These are phyloP conservation scores for Lepidium aucheri DNA, from an alignment of 345 rosid genomes.

Conservation along the genomic window DNA sequence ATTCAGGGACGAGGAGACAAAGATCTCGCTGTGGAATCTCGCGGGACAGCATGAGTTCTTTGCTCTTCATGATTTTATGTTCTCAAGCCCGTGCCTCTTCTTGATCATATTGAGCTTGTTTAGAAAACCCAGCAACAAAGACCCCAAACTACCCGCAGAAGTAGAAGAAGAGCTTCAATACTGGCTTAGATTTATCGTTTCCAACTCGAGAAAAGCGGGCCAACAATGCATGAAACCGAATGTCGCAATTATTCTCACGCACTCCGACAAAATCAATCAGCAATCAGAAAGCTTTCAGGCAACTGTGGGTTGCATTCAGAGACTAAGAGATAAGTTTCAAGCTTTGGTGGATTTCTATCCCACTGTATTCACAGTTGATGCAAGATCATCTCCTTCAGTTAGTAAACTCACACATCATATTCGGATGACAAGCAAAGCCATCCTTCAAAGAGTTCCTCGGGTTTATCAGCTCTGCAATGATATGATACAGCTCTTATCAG, in stretches of 20 bases:
- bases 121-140: constrained; percentile 73
- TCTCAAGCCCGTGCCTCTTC: constrained; percentile 80
- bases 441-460: constrained; percentile 77
- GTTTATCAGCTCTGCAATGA: constrained; percentile 92
- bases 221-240: constrained; percentile 81
- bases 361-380: constrained; percentile 84
- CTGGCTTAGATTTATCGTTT: constrained; percentile 84
- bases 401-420: constrained; percentile 68
- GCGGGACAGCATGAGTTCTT: constrained; percentile 84
- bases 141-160: constrained; percentile 64
- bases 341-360: constrained; percentile 77
- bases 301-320: constrained; percentile 48
- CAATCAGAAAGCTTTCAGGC: constrained; percentile 55
- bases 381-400: constrained; percentile 78
- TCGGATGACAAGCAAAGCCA: constrained; percentile 58
- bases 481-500: constrained; percentile 58
- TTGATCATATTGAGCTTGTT: constrained; percentile 72
- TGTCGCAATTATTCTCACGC: constrained; percentile 74
- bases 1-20: constrained; percentile 70
- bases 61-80: constrained; percentile 92
- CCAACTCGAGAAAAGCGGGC: constrained; percentile 68
- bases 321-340: constrained; percentile 62
- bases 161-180: constrained; percentile 82
- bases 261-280: constrained; percentile 55
- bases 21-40: constrained; percentile 86